phyloP scores from a whole-genome alignment of 2,329 filamentous ascomycete genomes.

The Alternaria dauci region DNA sequence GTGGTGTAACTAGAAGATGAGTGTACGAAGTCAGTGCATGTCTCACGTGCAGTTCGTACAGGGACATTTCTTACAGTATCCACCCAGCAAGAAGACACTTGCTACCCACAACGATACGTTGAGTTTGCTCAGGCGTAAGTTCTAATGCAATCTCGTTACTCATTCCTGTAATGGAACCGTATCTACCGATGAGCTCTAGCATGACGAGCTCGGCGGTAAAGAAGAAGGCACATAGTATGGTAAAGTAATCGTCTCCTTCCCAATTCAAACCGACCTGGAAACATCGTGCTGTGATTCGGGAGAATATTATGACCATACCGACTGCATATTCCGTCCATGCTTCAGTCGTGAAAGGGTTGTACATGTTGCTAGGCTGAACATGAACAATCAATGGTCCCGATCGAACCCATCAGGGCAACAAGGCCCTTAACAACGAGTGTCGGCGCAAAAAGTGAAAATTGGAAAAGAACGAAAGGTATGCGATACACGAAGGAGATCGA shows the following conservation, averaged over 20 bases:
- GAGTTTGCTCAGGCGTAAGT: conserved; percentile 12
- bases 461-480: background rate
- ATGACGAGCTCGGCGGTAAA: conserved; percentile 18
- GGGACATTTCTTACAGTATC: conserved; percentile 5
- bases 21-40: too few species aligned
- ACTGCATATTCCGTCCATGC: conserved; percentile 22
- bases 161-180: conserved; percentile 19
- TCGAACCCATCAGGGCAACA: background rate
- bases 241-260: conserved; percentile 24
- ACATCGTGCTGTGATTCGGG: conserved; percentile 14
- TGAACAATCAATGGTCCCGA: background rate
- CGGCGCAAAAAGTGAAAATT: background rate
- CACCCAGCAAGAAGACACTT: conserved; percentile 19
- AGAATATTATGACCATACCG: conserved; percentile 14
- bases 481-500: background rate
- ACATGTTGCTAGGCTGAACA: conserved; percentile 1
- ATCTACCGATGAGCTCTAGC: conserved; percentile 18
- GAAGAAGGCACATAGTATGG: conserved; percentile 13
- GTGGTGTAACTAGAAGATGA: conserved; percentile 1
- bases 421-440: background rate
- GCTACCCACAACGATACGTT: conserved; percentile 14
- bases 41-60: too few species aligned
- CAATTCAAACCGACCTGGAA: conserved; percentile 12
- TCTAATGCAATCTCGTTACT: conserved; percentile 13
- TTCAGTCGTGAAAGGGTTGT: conserved; percentile 15